These are phyloP conservation scores for Phytophthora agathidicida DNA, from an alignment of 352 stramenopile genomes.

Conservation along the genomic window DNA sequence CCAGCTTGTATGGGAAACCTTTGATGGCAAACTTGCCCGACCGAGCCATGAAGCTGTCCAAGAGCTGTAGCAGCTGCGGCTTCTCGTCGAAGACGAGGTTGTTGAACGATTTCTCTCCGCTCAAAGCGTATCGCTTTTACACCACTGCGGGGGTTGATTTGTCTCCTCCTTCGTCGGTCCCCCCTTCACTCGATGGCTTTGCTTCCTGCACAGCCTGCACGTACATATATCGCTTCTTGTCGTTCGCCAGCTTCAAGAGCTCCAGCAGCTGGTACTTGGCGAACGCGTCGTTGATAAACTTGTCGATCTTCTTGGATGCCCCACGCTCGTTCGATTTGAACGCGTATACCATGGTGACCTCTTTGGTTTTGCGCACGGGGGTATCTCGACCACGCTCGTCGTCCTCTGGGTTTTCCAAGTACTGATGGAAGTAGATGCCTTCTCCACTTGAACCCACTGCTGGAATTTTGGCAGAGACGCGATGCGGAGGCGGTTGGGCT, in stretches of 20 bases:
- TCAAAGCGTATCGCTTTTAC: constrained; percentile 82
- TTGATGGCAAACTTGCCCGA: constrained; percentile 87
- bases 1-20: constrained; percentile 91
- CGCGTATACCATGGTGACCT: constrained; percentile 22
- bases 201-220: constrained; percentile 27
- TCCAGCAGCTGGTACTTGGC: constrained; percentile 43
- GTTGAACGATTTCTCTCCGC: constrained; percentile 88
- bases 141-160: constrained; percentile 8
- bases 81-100: constrained; percentile 91
- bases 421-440: constrained; percentile 31
- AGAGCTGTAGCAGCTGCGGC: constrained; percentile 56
- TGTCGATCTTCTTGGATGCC: constrained; percentile 43
- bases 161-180: neutral
- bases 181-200: neutral
- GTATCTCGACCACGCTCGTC: constrained; percentile 9
- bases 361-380: constrained; percentile 2
- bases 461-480: constrained; percentile 43
- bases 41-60: constrained; percentile 74
- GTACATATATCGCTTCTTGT: constrained; percentile 62
- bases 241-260: constrained; percentile 36
- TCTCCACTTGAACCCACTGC: constrained; percentile 49
- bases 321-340: constrained; percentile 25
- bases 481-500: constrained; percentile 44
- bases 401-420: constrained; percentile 5
- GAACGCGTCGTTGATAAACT: constrained; percentile 44